Percentiles rank a stretch among this genome's conserved stretches.
phyloP scores from a whole-genome alignment of 2,329 filamentous ascomycete genomes.

The Fusarium odoratissimum region DNA sequence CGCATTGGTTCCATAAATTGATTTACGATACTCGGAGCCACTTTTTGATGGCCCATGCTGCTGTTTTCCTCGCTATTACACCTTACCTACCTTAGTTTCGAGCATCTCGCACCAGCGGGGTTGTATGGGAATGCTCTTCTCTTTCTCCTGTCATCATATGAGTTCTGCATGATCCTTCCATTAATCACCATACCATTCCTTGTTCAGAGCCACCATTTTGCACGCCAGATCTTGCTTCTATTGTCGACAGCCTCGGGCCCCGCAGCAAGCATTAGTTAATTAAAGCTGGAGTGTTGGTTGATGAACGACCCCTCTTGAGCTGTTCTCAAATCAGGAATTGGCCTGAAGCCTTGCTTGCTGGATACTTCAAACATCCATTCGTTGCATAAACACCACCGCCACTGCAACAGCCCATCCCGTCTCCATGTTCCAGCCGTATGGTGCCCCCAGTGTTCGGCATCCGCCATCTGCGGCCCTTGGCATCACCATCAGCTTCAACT shows the following conservation, averaged over 20 bases:
- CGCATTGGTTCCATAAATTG: slow-evolving; percentile 17
- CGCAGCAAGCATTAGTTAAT: slow-evolving; percentile 7
- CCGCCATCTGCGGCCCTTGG: slow-evolving; percentile 45
- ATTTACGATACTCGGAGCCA: slow-evolving; percentile 22
- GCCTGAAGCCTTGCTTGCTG: background rate
- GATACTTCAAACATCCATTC: slow-evolving; percentile 5
- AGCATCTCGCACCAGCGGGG: slow-evolving; percentile 1
- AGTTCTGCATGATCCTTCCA: slow-evolving; percentile 34
- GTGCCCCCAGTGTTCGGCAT: slow-evolving; percentile 39
- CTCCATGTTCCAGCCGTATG: slow-evolving; percentile 45
- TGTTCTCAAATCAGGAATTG: slow-evolving; percentile 11
- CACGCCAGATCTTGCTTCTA: slow-evolving; percentile 17
- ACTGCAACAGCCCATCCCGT: slow-evolving; percentile 39
- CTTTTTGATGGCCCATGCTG: slow-evolving; percentile 24
- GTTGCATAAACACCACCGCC: slow-evolving; percentile 19
- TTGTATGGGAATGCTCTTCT: background rate
- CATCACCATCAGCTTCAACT: slow-evolving; percentile 21
- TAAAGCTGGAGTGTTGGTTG: slow-evolving; percentile 10
- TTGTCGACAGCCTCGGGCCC: background rate
- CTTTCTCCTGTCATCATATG: slow-evolving; percentile 26
- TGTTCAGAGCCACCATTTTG: slow-evolving; percentile 15
- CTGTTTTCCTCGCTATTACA: slow-evolving; percentile 8
- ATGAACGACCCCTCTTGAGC: slow-evolving; percentile 3
- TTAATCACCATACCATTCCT: slow-evolving; percentile 39
- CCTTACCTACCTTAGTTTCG: background rate